Evolutionary conservation across 2,329 filamentous ascomycete species (phyloP).

Genomic region (Cryphonectria parasitica): DNA sequence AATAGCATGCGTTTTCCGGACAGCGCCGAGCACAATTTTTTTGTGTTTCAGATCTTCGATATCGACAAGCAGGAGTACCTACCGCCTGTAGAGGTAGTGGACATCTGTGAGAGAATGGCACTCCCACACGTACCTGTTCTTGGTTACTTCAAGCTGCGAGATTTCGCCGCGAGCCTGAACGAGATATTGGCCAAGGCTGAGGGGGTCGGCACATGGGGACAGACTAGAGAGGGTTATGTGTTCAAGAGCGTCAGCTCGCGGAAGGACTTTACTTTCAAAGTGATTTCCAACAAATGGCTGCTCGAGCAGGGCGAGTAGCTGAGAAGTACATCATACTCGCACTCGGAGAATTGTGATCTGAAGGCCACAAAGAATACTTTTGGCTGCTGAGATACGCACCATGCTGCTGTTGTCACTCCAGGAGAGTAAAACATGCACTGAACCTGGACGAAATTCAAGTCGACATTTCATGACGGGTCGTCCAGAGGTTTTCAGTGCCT

Average conservation of each 20-base stretch:
- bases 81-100: conserved; percentile 14
- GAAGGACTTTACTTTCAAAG: conserved; percentile 35
- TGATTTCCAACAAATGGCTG: conserved; percentile 39
- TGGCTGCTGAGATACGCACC: too few relatives aligned
- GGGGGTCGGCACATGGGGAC: conserved; percentile 32
- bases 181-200: conserved; percentile 37
- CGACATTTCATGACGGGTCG: neutral
- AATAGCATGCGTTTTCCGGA: conserved; percentile 37
- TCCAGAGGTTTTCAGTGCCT: neutral
- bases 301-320: conserved; percentile 35
- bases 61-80: conserved; percentile 33
- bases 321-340: neutral
- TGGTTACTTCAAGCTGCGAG: conserved; percentile 20
- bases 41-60: conserved; percentile 36
- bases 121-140: conserved; percentile 34
- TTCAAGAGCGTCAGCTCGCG: conserved; percentile 33
- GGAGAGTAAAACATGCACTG: too few relatives aligned
- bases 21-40: conserved; percentile 33
- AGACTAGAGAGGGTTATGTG: conserved; percentile 37
- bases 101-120: conserved; percentile 26
- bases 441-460: too few relatives aligned
- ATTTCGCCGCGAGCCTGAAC: conserved; percentile 28
- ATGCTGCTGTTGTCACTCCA: too few relatives aligned
- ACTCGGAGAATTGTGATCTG: too few relatives aligned
- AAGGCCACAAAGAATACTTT: too few relatives aligned